Percentiles rank a stretch among this genome's conserved stretches.
Conservation (phyloP, 176 grass and related monocot genomes). For the Aechmea fasciata region DNA sequence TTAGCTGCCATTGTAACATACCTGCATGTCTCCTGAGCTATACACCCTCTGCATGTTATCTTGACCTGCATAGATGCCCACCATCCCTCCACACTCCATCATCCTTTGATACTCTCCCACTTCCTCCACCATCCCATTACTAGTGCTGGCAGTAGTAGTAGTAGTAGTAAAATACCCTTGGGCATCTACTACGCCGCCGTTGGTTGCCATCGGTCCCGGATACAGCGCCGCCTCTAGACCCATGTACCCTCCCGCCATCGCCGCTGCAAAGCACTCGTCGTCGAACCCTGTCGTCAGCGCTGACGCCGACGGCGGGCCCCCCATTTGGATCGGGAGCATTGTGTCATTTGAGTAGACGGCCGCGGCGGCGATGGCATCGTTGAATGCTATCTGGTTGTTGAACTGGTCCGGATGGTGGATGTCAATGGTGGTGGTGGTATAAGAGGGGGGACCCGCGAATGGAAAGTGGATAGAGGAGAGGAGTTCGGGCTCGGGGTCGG, state of each 20-base stretch:
- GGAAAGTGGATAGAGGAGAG: constrained; percentile 24
- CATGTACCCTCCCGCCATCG: constrained; percentile 44
- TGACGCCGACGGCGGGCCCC: constrained; percentile 23
- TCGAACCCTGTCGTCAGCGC: constrained; percentile 22
- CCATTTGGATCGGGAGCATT: constrained; percentile 30
- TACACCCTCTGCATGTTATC: constrained; percentile 36
- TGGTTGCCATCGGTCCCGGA: constrained; percentile 23
- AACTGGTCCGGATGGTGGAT: constrained; percentile 31
- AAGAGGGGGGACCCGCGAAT: constrained; percentile 25
- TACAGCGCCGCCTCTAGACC: constrained; percentile 43
- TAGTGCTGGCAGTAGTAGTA: constrained; percentile 18
- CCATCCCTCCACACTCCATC: constrained; percentile 35
- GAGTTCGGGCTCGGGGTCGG: constrained; percentile 24
- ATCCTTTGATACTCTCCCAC: constrained; percentile 52
- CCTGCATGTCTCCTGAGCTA: constrained; percentile 49
- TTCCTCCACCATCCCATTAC: constrained; percentile 34
- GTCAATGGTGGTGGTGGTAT: constrained; percentile 16
- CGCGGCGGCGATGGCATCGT: constrained; percentile 11
- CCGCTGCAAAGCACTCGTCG: constrained; percentile 29
- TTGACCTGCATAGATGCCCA: constrained; percentile 28
- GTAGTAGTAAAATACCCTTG: constrained; percentile 41
- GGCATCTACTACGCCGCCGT: constrained; percentile 22
- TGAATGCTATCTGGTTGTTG: constrained; percentile 28
- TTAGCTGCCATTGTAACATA: constrained; percentile 21
- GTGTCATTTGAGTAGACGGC: constrained; percentile 13